These are phyloP conservation scores for Mycena vulgaris DNA, from an alignment of 768 basidiomycete genomes.

Conservation along the genomic window DNA sequence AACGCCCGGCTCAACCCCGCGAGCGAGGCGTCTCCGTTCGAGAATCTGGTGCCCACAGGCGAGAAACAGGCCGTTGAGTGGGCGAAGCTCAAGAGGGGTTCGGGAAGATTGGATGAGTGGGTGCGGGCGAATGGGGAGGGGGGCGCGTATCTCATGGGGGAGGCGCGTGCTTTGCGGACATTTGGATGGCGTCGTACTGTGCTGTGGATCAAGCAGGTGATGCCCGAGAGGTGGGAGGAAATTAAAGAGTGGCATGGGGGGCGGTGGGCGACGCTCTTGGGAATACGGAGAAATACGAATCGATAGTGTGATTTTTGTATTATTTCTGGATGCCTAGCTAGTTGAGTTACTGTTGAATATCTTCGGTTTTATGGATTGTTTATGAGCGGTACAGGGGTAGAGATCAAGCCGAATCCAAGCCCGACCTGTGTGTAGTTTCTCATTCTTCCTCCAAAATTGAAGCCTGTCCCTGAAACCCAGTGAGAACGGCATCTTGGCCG, in stretches of 20 bases:
- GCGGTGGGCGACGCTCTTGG: conserved; percentile 23
- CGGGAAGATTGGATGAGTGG: conserved; percentile 24
- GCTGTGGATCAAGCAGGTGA: conserved; percentile 18
- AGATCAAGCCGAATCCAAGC: too few relatives aligned
- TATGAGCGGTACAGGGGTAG: too few relatives aligned
- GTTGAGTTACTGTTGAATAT: too few relatives aligned
- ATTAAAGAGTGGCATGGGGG: conserved; percentile 18
- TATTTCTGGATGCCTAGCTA: too few relatives aligned
- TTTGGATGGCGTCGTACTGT: conserved; percentile 18
- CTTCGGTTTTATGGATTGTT: too few relatives aligned
- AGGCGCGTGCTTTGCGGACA: conserved; percentile 16
- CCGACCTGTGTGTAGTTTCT: too few relatives aligned
- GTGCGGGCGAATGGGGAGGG: not conserved
- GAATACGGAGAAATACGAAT: conserved; percentile 14
- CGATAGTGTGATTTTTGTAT: too few relatives aligned
- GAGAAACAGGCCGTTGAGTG: conserved; percentile 22
- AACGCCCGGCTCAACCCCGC: conserved; percentile 45
- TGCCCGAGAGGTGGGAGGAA: conserved; percentile 12
- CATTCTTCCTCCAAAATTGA: too few relatives aligned
- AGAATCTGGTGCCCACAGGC: conserved; percentile 49
- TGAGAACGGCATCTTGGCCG: too few relatives aligned
- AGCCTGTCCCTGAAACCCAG: too few relatives aligned
- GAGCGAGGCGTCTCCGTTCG: conserved; percentile 52
- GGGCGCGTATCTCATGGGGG: conserved; percentile 16
- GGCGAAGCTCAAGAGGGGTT: conserved; percentile 17